phyloP scores from a whole-genome alignment of 2,329 filamentous ascomycete species.

The Penicillium sp. region DNA sequence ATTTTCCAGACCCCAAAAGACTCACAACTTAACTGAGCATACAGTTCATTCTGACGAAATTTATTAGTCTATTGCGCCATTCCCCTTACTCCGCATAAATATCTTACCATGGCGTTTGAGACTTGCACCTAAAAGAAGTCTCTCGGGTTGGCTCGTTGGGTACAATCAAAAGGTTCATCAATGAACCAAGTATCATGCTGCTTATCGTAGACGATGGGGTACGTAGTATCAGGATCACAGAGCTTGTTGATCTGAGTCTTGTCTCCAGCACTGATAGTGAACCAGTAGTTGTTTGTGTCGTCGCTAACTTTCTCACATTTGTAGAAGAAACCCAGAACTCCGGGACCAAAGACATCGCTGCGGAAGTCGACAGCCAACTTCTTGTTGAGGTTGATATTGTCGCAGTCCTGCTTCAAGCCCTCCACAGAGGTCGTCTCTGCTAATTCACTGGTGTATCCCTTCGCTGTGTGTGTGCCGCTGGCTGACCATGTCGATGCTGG shows the following conservation, averaged over 20 bases:
- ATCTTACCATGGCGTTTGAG: not conserved
- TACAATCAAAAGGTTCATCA: conserved; percentile 25
- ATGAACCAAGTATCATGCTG: conserved; percentile 24
- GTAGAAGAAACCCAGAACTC: conserved; percentile 21
- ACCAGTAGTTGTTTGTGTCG: conserved; percentile 24
- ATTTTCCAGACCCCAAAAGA: not conserved
- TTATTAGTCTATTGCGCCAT: not conserved
- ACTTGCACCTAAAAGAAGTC: not conserved
- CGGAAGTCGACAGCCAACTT: conserved; percentile 23
- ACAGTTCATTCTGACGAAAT: not conserved
- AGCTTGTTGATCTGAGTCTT: conserved; percentile 18
- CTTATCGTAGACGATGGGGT: conserved; percentile 19
- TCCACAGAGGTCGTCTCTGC: conserved; percentile 8
- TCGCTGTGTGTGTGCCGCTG: conserved; percentile 23
- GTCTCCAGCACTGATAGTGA: conserved; percentile 20
- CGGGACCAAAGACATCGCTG: conserved; percentile 19
- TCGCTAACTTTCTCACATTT: conserved; percentile 22
- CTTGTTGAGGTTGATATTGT: conserved; percentile 24
- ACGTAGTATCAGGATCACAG: conserved; percentile 14
- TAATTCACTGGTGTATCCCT: conserved; percentile 18
- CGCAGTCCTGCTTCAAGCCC: conserved; percentile 20
- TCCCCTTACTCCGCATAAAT: not conserved
- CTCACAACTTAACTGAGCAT: not conserved
- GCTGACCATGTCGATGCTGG: conserved; percentile 23
- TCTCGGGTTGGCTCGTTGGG: conserved; percentile 13